Percentiles rank a stretch among this genome's conserved stretches.
phyloP scores from a whole-genome alignment of 352 stramenopile species.

The Phytophthora cryptogea region DNA sequence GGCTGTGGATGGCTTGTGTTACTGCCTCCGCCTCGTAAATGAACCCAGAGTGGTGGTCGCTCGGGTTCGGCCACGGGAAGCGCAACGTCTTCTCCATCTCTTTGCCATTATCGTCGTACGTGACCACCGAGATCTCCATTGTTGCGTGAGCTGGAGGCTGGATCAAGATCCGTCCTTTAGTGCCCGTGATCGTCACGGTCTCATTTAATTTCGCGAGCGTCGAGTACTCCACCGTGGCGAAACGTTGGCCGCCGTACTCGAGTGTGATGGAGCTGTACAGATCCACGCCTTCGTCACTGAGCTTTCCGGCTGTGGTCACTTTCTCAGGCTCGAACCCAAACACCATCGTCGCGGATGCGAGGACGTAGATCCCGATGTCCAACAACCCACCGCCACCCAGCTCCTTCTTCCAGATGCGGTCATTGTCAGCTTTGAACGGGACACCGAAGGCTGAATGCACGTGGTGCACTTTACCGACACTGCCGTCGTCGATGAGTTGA shows the following conservation, averaged over 20 bases:
- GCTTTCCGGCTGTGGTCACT: constrained; percentile 51
- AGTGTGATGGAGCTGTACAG: constrained; percentile 62
- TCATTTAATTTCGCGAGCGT: constrained; percentile 63
- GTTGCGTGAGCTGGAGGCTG: constrained; percentile 38
- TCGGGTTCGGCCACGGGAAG: constrained; percentile 28
- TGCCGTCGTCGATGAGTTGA: constrained; percentile 40
- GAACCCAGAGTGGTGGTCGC: constrained; percentile 45
- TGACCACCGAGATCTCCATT: constrained; percentile 24
- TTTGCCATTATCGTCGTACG: constrained; percentile 9
- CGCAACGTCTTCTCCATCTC: constrained; percentile 19
- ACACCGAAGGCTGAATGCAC: constrained; percentile 42
- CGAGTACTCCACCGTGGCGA: constrained; percentile 66
- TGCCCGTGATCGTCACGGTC: constrained; percentile 70
- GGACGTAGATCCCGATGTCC: constrained; percentile 84
- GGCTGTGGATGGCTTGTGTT: constrained; percentile 37
- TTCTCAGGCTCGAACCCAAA: constrained; percentile 51
- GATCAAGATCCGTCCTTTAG: constrained; percentile 70
- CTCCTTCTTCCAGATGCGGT: constrained; percentile 70
- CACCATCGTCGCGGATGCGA: constrained; percentile 74
- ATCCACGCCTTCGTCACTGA: constrained; percentile 55
- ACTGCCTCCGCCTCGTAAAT: constrained; percentile 72
- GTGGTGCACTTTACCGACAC: constrained; percentile 57
- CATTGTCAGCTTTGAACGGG: constrained; percentile 37
- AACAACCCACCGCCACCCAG: constrained; percentile 76
- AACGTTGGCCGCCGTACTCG: constrained; percentile 53